Base-by-base conservation (phyloP, 495 filamentous ascomycete genomes). In the Viridothelium virens region DNA sequence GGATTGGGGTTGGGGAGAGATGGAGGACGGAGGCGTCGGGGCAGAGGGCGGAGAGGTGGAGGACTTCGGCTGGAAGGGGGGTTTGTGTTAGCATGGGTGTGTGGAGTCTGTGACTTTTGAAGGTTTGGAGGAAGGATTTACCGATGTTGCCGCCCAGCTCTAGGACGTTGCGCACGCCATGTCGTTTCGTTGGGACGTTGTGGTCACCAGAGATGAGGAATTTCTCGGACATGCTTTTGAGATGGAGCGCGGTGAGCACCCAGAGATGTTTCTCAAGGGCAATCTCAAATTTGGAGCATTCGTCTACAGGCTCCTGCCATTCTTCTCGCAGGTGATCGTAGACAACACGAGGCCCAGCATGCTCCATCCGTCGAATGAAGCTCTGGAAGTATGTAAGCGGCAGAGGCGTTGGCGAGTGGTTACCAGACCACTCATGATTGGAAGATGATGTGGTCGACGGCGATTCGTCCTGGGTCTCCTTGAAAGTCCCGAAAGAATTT, bases 301-400 rank as follows among this genome's bases (percentile, higher is more conserved):
- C 72, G 38, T 74, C 70, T n/a, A 48, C 56, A 5, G 67, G 67
- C 10, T 70, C 64, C 16, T 69, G 31, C 73, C 71, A 70, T 38
- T 73, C 73, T 63, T 73, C 71, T 44, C 69, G 70, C 12, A 74
- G 61, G 16, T 71, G 71, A 33, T 74, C 73, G 2, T 71, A 64
- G 46, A 74, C 70, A 9, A 73, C 56, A n/a, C 64, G 65, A 2
- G 73, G 66, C 1, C 71, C 70, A 2, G 71, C 73, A 33, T 37
- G 69, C 46, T 72, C 71, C 71, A 74, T 74, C 14, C 69, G 65
- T n/a, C 68, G 67, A 53, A 74, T 70, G 66, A 74, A 74, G 5
- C 69, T 63, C 47, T 73, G 71, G 63, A 74, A 74, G 9, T 68
- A 67, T 16, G 71, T 70, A 25, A 71, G 66, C 2, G 53, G 53